Base-by-base conservation (phyloP, 306 rosid species). In the Citrullus amarus region DNA sequence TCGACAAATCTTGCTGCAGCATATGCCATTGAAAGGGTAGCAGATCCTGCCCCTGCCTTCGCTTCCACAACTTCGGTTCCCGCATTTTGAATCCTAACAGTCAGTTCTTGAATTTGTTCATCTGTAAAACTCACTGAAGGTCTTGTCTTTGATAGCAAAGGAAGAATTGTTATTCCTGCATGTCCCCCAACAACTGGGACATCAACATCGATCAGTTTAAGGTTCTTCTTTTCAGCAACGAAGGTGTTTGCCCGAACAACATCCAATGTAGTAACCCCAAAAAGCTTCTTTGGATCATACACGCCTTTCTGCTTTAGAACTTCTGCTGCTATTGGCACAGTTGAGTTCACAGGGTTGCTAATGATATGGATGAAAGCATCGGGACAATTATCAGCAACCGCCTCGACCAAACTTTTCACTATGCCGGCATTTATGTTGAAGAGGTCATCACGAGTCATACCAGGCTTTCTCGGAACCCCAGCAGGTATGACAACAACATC, bases 51-150 rank as follows among this genome's bases (percentile, higher is more conserved):
- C 60, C 99, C 99, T 6, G 98, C 99, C 88, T 96, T 96, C 4
- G 99, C 99, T 80, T 96, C 99, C 11, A 96, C 99, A 71, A 96
- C 99, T 84, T 96, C 99, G 4, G 98, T 96, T 81, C 99, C 99
- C 10, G 97, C 99, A 67, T 92, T 96, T 82, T 96, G 99, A 81
- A 90, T 92, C 87, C 98, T 87, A 12, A 87, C 90, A 5, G 98
- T 96, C 14, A 96, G 86, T 84, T 90, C 88, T 25, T 84, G 86
- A 84, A 96, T 30, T 79, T 96, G 97, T 76, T 91, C 96, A 69
- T 88, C 98, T 6, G 88, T 79, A 83, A 96, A 90, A 82, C 85
- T 88, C 50, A 71, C 89, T 0, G 97, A 81, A 63, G 98, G 99
- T 39, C 84, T 90, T 54, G 97, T 88, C 91, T 90, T 96, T 22